Evolutionary conservation across 192 early-diverging fungal species (phyloP).

Genomic region (Radiomyces spectabilis): DNA sequence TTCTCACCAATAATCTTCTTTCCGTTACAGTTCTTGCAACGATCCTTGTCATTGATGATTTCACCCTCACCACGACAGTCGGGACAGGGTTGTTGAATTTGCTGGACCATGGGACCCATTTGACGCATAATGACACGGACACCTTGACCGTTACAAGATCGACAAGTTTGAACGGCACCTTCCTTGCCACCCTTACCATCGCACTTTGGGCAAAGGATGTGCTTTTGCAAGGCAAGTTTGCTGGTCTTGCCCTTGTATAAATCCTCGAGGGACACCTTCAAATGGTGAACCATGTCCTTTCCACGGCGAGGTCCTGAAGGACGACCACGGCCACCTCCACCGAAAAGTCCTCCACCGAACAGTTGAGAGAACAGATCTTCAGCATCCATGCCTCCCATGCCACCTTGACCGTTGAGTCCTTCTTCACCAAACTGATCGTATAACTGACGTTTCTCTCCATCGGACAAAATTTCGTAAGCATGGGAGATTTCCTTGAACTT

Average conservation of each 20-base stretch:
- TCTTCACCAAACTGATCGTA: conserved; percentile 97
- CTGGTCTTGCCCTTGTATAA: conserved; percentile 84
- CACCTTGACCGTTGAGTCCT: conserved; percentile 72
- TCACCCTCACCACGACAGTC: conserved; percentile 88
- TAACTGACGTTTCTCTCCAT: conserved; percentile 80
- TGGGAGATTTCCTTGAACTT: conserved; percentile 98
- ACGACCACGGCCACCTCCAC: conserved; percentile 1
- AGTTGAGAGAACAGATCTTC: conserved; percentile 96
- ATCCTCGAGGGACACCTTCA: conserved; percentile 82
- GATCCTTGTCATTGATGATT: conserved; percentile 80
- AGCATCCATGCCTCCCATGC: conserved; percentile 68
- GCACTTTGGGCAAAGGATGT: conserved; percentile 85
- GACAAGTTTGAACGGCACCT: conserved; percentile 77
- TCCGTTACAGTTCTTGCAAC: conserved; percentile 86
- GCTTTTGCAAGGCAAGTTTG: conserved; percentile 91
- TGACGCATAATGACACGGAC: conserved; percentile 82
- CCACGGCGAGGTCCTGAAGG: conserved; percentile 73
- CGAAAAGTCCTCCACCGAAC: conserved; percentile 76
- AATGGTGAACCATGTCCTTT: conserved; percentile 83
- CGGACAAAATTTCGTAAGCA: conserved; percentile 95
- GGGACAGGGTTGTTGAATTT: conserved; percentile 93
- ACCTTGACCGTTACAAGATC: conserved; percentile 81
- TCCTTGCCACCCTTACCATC: conserved; percentile 95
- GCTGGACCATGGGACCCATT: conserved; percentile 98
- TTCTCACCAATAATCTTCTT: conserved; percentile 81